Evolutionary conservation across 768 basidiomycete species (phyloP).

Genomic region (Filobasidium wieringae): DNA sequence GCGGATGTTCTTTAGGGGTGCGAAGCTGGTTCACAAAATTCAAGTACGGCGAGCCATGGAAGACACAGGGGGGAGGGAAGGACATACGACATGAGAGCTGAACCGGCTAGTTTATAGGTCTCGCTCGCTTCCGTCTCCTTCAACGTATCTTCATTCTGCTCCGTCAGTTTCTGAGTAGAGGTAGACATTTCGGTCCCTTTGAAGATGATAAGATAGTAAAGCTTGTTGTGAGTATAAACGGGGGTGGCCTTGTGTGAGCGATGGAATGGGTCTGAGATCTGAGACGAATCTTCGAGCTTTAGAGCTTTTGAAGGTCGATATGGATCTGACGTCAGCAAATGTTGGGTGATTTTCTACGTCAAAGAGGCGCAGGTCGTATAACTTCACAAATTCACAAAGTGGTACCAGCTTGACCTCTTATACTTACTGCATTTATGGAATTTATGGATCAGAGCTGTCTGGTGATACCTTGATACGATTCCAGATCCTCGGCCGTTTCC

Average conservation of each 20-base stretch:
- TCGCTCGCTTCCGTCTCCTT: constrained; percentile 20
- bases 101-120: constrained; percentile 22
- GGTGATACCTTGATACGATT: too few relatives aligned
- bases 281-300: too few relatives aligned
- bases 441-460: too few relatives aligned
- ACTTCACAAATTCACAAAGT: too few relatives aligned
- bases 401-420: too few relatives aligned
- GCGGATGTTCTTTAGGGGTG: constrained; percentile 30
- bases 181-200: neutral
- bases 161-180: neutral
- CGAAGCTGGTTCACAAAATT: constrained; percentile 19
- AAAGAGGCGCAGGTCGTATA: too few relatives aligned
- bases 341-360: too few relatives aligned
- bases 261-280: too few relatives aligned
- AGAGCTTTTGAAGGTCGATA: too few relatives aligned
- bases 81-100: constrained; percentile 28
- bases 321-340: too few relatives aligned
- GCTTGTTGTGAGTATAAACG: neutral
- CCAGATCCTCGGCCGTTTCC: too few relatives aligned
- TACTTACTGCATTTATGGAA: too few relatives aligned
- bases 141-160: constrained; percentile 10
- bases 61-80: neutral
- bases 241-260: neutral
- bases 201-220: neutral
- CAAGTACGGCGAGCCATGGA: neutral